phyloP scores from a whole-genome alignment of 257 asterid genomes.

The Fraxinus quadrangulata region DNA sequence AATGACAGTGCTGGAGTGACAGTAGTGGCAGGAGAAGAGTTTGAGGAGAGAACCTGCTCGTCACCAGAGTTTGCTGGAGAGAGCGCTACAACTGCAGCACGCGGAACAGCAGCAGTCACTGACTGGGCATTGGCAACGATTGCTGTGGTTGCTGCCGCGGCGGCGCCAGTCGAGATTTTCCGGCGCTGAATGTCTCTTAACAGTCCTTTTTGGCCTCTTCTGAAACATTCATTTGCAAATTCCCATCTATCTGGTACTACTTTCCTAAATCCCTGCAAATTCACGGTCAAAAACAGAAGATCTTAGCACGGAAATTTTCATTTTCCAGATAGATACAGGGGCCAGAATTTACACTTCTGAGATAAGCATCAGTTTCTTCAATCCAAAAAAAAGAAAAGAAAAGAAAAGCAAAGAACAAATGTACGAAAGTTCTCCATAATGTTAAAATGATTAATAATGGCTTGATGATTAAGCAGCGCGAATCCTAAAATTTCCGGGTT shows the following conservation, averaged over 20 bases:
- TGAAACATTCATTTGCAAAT: constrained; percentile 45
- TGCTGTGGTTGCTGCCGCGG: not conserved
- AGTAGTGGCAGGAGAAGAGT: constrained; percentile 39
- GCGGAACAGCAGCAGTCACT: constrained; percentile 35
- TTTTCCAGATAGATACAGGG: not conserved
- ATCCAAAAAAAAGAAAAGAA: not conserved
- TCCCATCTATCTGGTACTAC: constrained; percentile 60
- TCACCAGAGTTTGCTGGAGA: constrained; percentile 44
- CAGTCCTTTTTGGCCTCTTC: constrained; percentile 40
- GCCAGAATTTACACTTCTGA: not conserved
- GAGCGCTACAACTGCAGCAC: not conserved
- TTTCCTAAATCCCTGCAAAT: constrained; percentile 47
- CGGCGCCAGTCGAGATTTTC: constrained; percentile 32
- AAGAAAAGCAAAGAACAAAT: not conserved
- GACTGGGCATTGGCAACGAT: constrained; percentile 12
- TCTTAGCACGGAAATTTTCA: not conserved
- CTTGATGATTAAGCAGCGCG: not conserved
- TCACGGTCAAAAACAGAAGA: not conserved
- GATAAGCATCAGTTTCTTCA: not conserved
- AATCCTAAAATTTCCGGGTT: not conserved
- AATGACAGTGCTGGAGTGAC: not conserved
- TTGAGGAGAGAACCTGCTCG: constrained; percentile 45
- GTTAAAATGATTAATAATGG: not conserved
- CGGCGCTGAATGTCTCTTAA: constrained; percentile 43
- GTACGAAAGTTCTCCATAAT: not conserved